Base-by-base conservation (phyloP, 1,139 yeast species). In the Pichia sp. region DNA sequence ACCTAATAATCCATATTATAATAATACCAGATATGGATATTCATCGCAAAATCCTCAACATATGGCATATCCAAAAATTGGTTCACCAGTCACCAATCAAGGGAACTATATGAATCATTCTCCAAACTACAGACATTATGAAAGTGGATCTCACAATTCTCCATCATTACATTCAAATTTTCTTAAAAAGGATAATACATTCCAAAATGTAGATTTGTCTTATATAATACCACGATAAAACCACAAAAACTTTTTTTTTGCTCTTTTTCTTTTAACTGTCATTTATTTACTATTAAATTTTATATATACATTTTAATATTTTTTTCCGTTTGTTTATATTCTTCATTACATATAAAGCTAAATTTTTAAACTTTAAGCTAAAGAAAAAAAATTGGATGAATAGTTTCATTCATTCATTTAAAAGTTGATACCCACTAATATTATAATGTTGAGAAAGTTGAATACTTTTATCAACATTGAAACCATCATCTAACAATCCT, bases 381-480 rank as follows among this genome's bases (percentile, higher is more conserved):
- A 18, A 18, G 18, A 18, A 18, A 18, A 18, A 18, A 18, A 18
- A 18, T 18, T 18, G 18, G 18, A 18, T 18, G 18, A 18, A 18
- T 18, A 18, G 18, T 18, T 18, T 18, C 18, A 18, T 18, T 18
- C 18, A 18, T 18, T 18, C 18, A 9, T 28, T 7, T 37, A 37
- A 37, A 9, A 10, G 30, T 42, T 39, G 39, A n/a, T 34, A 37
- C 4, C 36, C 42, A 18, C 18, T 18, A 18, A 18, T 18, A 4
- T 38, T 34, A 11, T 40, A 35, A 26, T 45, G 42, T 6, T 45
- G 11, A 2, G 77, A 71, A 52, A 77, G 58, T 37, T 61, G 56
- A 28, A 70, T 54, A 27, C 81, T 76, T 48, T 65, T 68, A 45
- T 64, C 66, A 28, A 78, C 80, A 55, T 76, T 73, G 61, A 76